These are phyloP conservation scores for Talaromyces wortmannii DNA, from an alignment of 495 filamentous ascomycete species.

Conservation along the genomic window DNA sequence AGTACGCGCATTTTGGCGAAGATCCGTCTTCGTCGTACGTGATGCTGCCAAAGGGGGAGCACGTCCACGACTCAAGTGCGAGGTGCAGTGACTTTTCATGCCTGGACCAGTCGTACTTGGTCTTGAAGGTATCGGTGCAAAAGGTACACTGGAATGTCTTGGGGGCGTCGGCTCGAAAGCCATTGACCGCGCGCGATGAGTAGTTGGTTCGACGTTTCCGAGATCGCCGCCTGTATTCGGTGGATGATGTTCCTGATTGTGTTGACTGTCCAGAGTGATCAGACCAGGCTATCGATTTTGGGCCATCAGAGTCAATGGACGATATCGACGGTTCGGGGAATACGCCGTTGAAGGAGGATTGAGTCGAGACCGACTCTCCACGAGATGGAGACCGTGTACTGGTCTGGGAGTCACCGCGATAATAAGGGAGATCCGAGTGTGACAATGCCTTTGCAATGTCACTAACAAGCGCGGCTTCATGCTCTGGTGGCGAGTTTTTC, in stretches of 20 bases:
- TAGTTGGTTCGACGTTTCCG: slow-evolving; percentile 1
- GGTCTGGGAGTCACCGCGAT: slow-evolving; percentile 24
- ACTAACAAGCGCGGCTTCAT: slow-evolving; percentile 67
- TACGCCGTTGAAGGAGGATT: slow-evolving; percentile 49
- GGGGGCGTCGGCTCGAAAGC: slow-evolving; percentile 7
- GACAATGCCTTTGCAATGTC: slow-evolving; percentile 62
- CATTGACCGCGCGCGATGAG: not conserved
- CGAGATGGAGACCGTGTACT: slow-evolving; percentile 10
- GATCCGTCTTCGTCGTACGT: slow-evolving; percentile 52
- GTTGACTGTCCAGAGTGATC: slow-evolving; percentile 27
- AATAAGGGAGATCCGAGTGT: not conserved
- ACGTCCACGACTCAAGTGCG: slow-evolving; percentile 68
- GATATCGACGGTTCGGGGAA: slow-evolving; percentile 51
- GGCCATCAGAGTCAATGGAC: slow-evolving; percentile 56
- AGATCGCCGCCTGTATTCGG: slow-evolving; percentile 10
- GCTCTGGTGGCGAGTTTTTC: slow-evolving; percentile 68
- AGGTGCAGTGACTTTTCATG: slow-evolving; percentile 75
- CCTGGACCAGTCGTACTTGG: slow-evolving; percentile 74
- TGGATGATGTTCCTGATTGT: slow-evolving; percentile 3
- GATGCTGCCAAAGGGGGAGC: slow-evolving; percentile 60
- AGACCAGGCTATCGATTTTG: slow-evolving; percentile 60
- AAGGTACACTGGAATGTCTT: slow-evolving; percentile 69
- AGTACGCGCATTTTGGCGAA: slow-evolving; percentile 14
- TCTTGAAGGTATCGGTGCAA: slow-evolving; percentile 72
- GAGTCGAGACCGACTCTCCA: slow-evolving; percentile 40